phyloP scores from a whole-genome alignment of 2,329 filamentous ascomycete genomes.

The Alternaria brassicae region DNA sequence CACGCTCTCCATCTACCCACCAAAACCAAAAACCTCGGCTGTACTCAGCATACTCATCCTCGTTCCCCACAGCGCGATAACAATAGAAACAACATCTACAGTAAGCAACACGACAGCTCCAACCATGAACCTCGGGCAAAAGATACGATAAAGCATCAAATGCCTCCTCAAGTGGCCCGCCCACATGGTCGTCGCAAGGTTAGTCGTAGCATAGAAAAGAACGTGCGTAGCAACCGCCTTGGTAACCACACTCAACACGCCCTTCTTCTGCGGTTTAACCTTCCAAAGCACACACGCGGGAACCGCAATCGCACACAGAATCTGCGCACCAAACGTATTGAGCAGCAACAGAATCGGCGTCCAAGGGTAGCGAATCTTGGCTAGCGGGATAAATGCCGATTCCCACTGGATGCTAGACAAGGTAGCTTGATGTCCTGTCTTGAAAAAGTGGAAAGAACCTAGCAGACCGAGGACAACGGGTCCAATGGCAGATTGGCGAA shows the following conservation, averaged over 20 bases:
- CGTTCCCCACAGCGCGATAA: slow-evolving; percentile 75
- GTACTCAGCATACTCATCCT: slow-evolving; percentile 80
- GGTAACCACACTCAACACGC: slow-evolving; percentile 71
- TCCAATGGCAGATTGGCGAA: slow-evolving; percentile 75
- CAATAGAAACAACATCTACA: slow-evolving; percentile 76
- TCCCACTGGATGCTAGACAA: slow-evolving; percentile 95
- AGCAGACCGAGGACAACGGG: slow-evolving; percentile 86
- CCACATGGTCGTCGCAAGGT: slow-evolving; percentile 87
- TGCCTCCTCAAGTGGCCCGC: slow-evolving; percentile 86
- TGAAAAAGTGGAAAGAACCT: slow-evolving; percentile 95
- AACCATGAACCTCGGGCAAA: slow-evolving; percentile 89
- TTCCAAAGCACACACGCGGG: slow-evolving; percentile 91
- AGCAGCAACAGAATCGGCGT: slow-evolving; percentile 79
- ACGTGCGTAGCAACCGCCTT: slow-evolving; percentile 77
- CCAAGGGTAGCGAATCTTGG: slow-evolving; percentile 86
- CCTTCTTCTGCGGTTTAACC: slow-evolving; percentile 72
- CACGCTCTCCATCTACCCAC: slow-evolving; percentile 73
- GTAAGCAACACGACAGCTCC: slow-evolving; percentile 74
- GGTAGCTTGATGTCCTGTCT: slow-evolving; percentile 93
- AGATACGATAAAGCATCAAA: slow-evolving; percentile 96
- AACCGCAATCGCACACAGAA: slow-evolving; percentile 79
- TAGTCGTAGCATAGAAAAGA: slow-evolving; percentile 82
- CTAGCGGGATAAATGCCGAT: slow-evolving; percentile 86
- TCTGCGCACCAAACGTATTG: slow-evolving; percentile 90
- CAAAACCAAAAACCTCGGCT: slow-evolving; percentile 80